Base-by-base conservation (phyloP, 2,329 filamentous ascomycete species). In the Diplodia mutila region DNA sequence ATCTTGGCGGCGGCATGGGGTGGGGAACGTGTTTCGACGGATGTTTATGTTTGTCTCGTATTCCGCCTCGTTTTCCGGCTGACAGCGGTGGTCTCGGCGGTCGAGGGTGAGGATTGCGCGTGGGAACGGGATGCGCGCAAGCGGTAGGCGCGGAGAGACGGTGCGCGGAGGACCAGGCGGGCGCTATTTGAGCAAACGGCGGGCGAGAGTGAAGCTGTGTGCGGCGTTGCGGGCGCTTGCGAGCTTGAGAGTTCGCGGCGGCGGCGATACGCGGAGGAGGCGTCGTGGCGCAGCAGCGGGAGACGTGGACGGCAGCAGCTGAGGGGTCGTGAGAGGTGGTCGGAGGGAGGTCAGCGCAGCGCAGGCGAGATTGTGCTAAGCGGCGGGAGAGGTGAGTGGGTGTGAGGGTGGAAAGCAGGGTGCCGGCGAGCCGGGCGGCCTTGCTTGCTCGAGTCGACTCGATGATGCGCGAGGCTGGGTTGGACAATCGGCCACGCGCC, bases 1-100 rank as follows among this genome's bases (percentile, higher is more conserved):
- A 66, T 49, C 52, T 65, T 59, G 66, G 67, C 65, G 69, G 53
- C 66, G 68, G 65, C 69, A 71, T 71, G 23, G 37, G 69, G 69
- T 59, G 51, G 55, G 53, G 27, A 39, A 29, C n/a, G 63, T 34
- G 63, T 55, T 32, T 66, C 42, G 48, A 21, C 49, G 34, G 57
- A 42, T 66, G 64, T 57, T 57, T 66, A 63, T 63, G 42, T 63
- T 63, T 51, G 59, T 23, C 29, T 63, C 59, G 59, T 51, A 63
- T 63, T 61, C 42, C 21, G 57, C 34, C 34, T 48, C 39, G 59
- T 63, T 37, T 42, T 34, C 59, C 46, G 37, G 59, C n/a, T 34
- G 27, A 18, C 59, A 46, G 46, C 16, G 23, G 12, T 14, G 46
- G 29, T 27, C 27, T 37, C n/a, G 59, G 42, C 59, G 59, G 3